These are phyloP conservation scores for Crithidia expoeki DNA, from an alignment of 208 protist species.

Conservation along the genomic window DNA sequence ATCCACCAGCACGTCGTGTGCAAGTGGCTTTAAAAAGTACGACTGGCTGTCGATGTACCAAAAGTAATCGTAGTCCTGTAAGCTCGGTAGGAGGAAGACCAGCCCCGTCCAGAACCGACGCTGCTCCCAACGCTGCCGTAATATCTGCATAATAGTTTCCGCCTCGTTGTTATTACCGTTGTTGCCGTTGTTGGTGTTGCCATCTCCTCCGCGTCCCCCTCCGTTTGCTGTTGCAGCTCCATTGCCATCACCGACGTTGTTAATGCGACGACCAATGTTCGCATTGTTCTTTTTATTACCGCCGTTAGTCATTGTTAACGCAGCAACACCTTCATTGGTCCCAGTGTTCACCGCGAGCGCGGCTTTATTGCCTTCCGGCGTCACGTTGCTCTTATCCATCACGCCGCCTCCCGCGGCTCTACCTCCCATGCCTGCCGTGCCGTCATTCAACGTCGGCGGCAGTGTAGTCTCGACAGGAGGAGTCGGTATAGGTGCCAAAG, in stretches of 20 bases:
- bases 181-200: neutral
- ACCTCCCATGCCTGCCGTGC: too few relatives aligned
- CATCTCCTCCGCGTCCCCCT: neutral
- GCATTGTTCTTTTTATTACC: too few relatives aligned
- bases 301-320: too few relatives aligned
- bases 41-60: constrained; percentile 57
- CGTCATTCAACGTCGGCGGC: neutral
- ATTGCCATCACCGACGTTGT: neutral
- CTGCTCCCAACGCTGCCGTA: constrained; percentile 20
- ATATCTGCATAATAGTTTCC: neutral
- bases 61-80: constrained; percentile 56
- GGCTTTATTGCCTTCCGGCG: too few relatives aligned
- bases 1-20: constrained; percentile 37
- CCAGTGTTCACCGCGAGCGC: too few relatives aligned
- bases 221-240: neutral
- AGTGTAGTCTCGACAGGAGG: neutral
- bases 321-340: too few relatives aligned
- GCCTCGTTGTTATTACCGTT: neutral
- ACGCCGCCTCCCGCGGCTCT: neutral
- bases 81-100: constrained; percentile 43
- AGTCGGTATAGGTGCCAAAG: neutral
- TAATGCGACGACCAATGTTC: too few relatives aligned
- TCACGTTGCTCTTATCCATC: too few relatives aligned
- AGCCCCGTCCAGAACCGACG: constrained; percentile 49
- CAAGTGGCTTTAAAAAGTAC: constrained; percentile 28